A percentile compares a stretch with the other conserved stretches of the same genome.
These are phyloP conservation scores for Xylariaceae sp. DNA, from an alignment of 2,329 filamentous ascomycete genomes.

Conservation along the genomic window DNA sequence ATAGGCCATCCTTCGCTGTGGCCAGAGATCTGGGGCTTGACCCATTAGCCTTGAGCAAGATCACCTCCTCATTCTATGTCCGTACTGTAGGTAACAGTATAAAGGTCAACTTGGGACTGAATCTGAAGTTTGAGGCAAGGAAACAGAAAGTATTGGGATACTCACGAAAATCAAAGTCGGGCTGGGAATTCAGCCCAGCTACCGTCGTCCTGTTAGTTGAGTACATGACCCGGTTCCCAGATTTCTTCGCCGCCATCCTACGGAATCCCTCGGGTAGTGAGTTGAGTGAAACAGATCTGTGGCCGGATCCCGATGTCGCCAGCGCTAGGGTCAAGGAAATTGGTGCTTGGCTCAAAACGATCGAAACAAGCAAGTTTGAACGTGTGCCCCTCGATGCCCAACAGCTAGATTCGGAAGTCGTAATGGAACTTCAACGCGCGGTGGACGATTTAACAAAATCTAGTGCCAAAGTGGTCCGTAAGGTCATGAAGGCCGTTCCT, in stretches of 20 bases:
- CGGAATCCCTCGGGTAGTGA: constrained; percentile 81
- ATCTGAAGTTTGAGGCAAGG: constrained; percentile 93
- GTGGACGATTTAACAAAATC: constrained; percentile 60
- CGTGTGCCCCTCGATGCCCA: constrained; percentile 94
- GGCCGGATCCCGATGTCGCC: constrained; percentile 66
- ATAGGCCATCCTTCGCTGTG: constrained; percentile 84
- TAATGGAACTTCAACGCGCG: constrained; percentile 72
- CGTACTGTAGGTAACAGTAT: constrained; percentile 67
- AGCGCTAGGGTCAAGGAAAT: constrained; percentile 87
- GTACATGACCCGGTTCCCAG: constrained; percentile 92
- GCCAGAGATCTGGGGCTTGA: constrained; percentile 78
- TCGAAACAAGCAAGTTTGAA: constrained; percentile 89
- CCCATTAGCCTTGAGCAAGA: constrained; percentile 85
- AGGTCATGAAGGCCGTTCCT: constrained; percentile 75
- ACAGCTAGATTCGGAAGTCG: constrained; percentile 88
- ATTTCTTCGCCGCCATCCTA: constrained; percentile 88
- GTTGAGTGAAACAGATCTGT: constrained; percentile 81
- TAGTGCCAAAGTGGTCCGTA: constrained; percentile 53
- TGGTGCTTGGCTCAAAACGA: constrained; percentile 82
- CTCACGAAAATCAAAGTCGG: constrained; percentile 76
- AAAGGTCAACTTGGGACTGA: constrained; percentile 85
- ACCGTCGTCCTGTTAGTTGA: constrained; percentile 75
- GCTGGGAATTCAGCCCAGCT: constrained; percentile 92
- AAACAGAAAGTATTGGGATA: constrained; percentile 96
- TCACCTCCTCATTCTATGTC: constrained; percentile 90